Base-by-base conservation (phyloP, 441 rosid species). In the Theobroma grandiflorum region DNA sequence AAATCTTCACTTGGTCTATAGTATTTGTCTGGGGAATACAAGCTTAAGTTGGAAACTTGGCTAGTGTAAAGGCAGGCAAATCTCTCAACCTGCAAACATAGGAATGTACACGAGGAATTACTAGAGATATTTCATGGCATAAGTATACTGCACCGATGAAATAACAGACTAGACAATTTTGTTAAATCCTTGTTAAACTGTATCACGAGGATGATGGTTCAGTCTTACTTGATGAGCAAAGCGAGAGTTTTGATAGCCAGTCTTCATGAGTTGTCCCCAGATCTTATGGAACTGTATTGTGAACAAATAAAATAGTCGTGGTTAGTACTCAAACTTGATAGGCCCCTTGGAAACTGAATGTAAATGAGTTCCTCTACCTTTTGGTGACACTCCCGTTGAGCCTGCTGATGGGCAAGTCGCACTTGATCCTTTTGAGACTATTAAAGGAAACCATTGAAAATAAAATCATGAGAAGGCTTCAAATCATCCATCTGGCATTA, bases 231-330 rank as follows among this genome's bases (percentile, higher is more conserved):
- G 99, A 90, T 97, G 98, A 14, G 99, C 99, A 73, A 97, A 97
- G 77, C 98, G 98, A 63, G 99, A 97, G 85, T 96, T 95, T 78
- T 95, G 99, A 86, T 97, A 97, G 35, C 99, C 99, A 4, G 99
- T 95, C 91, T 94, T 97, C 99, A 97, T 91, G 45, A 97, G 93
- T 71, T 97, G 99, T 40, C 99, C 99, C 99, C 99, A 97, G 55
- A 91, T 94, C 72, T 87, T 88, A 88, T 97, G 99, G 84, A 95
- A 97, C 99, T 97, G 87, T 50, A 81, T 49, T 64, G 75, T 26
- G 50, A 75, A 76, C n/a, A 49, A 40, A 20, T 49, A 72, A 74
- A 66, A 66, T n/a, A 20, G 55, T 15, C 57, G 26, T 20, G 0
- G 43, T 55, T 22, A 16, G 50, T 45, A 43, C 15, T 12, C 14